These are phyloP conservation scores for maize (Zea mays) DNA, from an alignment of 176 grass and related monocot species.

Conservation along the genomic window DNA sequence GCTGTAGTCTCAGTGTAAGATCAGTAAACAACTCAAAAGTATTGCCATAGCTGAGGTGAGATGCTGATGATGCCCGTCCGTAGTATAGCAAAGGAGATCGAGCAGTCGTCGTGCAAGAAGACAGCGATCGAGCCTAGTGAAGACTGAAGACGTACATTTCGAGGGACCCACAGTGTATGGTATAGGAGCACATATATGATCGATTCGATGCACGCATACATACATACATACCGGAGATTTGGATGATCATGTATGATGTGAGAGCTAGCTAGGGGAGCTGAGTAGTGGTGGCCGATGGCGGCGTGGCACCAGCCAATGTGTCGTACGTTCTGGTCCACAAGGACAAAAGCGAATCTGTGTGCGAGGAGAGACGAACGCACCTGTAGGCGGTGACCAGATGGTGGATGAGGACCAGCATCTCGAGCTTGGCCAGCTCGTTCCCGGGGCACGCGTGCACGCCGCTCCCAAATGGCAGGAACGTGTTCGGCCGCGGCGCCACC, in stretches of 20 bases:
- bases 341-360: conserved; percentile 32
- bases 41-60: too few species aligned
- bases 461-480: conserved; percentile 85
- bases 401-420: conserved; percentile 90
- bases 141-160: neutral
- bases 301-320: conserved; percentile 5
- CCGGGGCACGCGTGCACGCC: conserved; percentile 92
- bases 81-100: neutral
- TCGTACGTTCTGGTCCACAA: neutral
- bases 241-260: neutral
- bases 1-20: neutral
- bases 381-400: conserved; percentile 84
- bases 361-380: conserved; percentile 37
- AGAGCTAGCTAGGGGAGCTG: neutral
- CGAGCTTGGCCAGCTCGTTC: conserved; percentile 92
- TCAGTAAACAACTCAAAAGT: neutral
- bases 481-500: conserved; percentile 76
- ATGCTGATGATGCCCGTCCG: neutral
- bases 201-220: too few species aligned
- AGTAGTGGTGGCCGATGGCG: neutral
- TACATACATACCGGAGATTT: neutral
- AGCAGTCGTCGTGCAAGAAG: too few species aligned
- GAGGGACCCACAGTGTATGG: conserved; percentile 5
- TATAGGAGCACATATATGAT: too few species aligned
- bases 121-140: neutral